Conservation (phyloP, 148 eudicot species). For the Arbutus unedo region DNA sequence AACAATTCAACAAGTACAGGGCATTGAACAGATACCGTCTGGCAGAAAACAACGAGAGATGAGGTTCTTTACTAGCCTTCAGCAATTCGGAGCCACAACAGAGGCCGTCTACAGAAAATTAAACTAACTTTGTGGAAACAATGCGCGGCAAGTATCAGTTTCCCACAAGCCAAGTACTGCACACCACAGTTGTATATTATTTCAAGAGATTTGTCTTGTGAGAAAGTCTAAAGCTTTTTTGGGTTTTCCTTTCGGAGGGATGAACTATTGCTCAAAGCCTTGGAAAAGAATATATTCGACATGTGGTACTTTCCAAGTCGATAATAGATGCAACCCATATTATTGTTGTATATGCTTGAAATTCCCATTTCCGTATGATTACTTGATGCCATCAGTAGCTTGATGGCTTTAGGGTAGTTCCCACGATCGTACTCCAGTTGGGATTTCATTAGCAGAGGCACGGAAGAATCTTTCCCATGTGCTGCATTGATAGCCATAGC, state of each 20-base stretch:
- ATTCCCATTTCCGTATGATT: conserved; percentile 56
- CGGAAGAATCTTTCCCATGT: conserved; percentile 71
- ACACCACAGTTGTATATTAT: conserved; percentile 82
- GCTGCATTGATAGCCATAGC: conserved; percentile 77
- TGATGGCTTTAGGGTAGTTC: conserved; percentile 75
- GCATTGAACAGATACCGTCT: conserved; percentile 71
- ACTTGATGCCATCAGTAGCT: conserved; percentile 80
- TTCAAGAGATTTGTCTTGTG: conserved; percentile 71
- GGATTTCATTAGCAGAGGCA: conserved; percentile 77
- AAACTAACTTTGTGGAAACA: conserved; percentile 64
- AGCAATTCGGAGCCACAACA: conserved; percentile 80
- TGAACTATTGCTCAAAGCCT: conserved; percentile 59
- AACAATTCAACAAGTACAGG: conserved; percentile 44
- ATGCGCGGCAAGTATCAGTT: conserved; percentile 70
- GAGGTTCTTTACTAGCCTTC: conserved; percentile 64
- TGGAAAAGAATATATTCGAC: conserved; percentile 63
- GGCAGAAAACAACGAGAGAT: conserved; percentile 60
- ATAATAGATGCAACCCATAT: conserved; percentile 78
- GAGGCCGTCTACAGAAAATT: conserved; percentile 65
- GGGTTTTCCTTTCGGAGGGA: conserved; percentile 68
- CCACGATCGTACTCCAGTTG: conserved; percentile 88
- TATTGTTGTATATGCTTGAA: conserved; percentile 67
- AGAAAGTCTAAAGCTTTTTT: conserved; percentile 49
- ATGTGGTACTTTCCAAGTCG: conserved; percentile 70
- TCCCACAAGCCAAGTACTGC: conserved; percentile 80